Percentiles rank a stretch among this genome's conserved stretches.
Evolutionary conservation across 1,284 basidiomycete species (phyloP).

Genomic region (Cryptococcus sp.): DNA sequence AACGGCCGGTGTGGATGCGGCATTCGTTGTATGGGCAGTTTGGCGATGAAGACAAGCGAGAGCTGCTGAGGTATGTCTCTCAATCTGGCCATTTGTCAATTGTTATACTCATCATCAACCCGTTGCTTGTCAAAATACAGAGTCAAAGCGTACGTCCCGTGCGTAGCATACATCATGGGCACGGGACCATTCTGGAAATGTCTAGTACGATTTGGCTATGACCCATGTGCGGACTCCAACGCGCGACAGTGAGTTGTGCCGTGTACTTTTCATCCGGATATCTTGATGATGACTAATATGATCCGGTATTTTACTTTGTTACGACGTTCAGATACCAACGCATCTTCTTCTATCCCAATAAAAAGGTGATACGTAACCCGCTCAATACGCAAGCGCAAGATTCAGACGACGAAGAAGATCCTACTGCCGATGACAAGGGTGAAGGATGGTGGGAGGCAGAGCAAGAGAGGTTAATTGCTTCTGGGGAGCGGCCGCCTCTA

Average conservation of each 20-base stretch:
- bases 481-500: conserved; percentile 36
- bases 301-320: too few relatives aligned
- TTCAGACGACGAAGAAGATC: conserved; percentile 27
- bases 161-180: conserved; percentile 74
- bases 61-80: conserved; percentile 7
- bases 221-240: conserved; percentile 71
- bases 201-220: conserved; percentile 82
- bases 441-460: conserved; percentile 40
- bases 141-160: conserved; percentile 55
- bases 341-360: conserved; percentile 27
- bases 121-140: conserved; percentile 27
- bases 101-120: conserved; percentile 53
- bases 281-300: too few relatives aligned
- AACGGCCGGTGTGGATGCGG: conserved; percentile 87
- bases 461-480: conserved; percentile 30
- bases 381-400: conserved; percentile 17
- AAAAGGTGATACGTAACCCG: conserved; percentile 11
- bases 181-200: conserved; percentile 95
- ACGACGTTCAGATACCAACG: conserved; percentile 12
- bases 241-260: conserved; percentile 66
- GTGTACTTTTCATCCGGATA: background rate
- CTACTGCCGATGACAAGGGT: conserved; percentile 16
- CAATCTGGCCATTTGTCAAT: too few relatives aligned
- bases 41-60: conserved; percentile 55
- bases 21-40: conserved; percentile 81